Conservation (phyloP, 1,139 yeast species). For the Starmera stellimalicola region DNA sequence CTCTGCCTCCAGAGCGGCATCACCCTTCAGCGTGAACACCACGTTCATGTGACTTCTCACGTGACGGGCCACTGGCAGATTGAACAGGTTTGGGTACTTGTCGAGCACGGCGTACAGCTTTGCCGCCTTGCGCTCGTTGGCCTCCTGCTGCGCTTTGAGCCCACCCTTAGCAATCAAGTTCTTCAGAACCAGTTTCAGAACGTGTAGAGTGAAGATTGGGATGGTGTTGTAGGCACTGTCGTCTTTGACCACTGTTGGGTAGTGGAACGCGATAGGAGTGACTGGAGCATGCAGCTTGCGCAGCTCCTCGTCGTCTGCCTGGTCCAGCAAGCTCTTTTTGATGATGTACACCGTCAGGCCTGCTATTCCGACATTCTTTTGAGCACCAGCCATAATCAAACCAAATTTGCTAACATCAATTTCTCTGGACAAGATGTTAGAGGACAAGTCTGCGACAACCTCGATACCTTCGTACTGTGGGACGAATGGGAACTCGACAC, state of each 20-base stretch:
- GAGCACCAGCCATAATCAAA: conserved; percentile 92
- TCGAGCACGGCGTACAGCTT: conserved; percentile 59
- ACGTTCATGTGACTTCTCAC: conserved; percentile 87
- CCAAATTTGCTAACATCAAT: conserved; percentile 82
- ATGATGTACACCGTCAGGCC: conserved; percentile 89
- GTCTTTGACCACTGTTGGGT: conserved; percentile 76
- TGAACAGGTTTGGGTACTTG: conserved; percentile 50
- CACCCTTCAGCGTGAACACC: conserved; percentile 65
- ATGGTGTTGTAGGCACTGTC: conserved; percentile 93
- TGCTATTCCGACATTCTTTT: conserved; percentile 93
- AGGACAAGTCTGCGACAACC: conserved; percentile 89
- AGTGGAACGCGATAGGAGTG: conserved; percentile 82
- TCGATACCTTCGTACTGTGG: conserved; percentile 57
- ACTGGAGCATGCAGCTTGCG: conserved; percentile 55
- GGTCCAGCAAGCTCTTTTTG: conserved; percentile 66
- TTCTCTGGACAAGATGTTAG: conserved; percentile 76
- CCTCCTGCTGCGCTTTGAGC: conserved; percentile 38
- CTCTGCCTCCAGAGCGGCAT: conserved; percentile 43
- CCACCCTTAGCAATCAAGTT: conserved; percentile 31
- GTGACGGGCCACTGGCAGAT: conserved; percentile 48
- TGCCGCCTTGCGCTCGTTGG: conserved; percentile 52
- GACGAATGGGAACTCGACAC: conserved; percentile 65
- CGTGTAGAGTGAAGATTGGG: conserved; percentile 84
- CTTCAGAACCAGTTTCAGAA: conserved; percentile 69
- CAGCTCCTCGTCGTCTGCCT: conserved; percentile 56